These are phyloP conservation scores for Amoebophrya sp. DNA, from an alignment of 169 alveolate species.

Conservation along the genomic window DNA sequence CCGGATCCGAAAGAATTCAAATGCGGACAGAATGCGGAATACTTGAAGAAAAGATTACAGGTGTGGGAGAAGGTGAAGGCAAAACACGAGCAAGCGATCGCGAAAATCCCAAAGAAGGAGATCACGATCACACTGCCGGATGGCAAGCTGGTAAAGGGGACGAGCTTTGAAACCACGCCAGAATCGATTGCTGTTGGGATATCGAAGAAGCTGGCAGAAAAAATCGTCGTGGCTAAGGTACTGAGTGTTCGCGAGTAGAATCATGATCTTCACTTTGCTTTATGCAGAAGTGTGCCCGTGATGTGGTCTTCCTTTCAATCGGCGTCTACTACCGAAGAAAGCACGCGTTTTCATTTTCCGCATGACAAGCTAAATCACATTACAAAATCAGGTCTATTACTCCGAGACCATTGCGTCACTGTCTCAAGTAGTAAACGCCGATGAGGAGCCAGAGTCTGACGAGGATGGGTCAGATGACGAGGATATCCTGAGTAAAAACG, in stretches of 20 bases:
- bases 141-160: constrained; percentile 76
- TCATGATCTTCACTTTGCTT: too few species aligned
- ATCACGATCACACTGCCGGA: constrained; percentile 80
- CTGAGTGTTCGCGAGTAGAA: too few species aligned
- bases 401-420: neutral
- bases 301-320: too few species aligned
- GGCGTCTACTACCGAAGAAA: too few species aligned
- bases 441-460: constrained; percentile 38
- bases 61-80: neutral
- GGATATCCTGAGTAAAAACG: too few species aligned
- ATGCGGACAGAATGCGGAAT: neutral
- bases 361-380: too few species aligned
- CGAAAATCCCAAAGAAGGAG: neutral
- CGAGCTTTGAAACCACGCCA: constrained; percentile 82
- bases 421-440: constrained; percentile 31
- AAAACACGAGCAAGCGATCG: neutral
- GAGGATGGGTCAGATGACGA: constrained; percentile 69
- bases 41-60: neutral
- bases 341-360: too few species aligned
- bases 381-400: constrained; percentile 42
- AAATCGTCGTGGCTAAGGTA: constrained; percentile 83
- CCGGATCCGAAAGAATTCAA: neutral
- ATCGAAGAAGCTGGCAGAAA: constrained; percentile 76
- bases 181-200: constrained; percentile 75
- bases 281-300: too few species aligned